Evolutionary conservation across 441 rosid species (phyloP), one percentile per base, ranked within the genome.

Genomic region (Populus tomentosa): DNA sequence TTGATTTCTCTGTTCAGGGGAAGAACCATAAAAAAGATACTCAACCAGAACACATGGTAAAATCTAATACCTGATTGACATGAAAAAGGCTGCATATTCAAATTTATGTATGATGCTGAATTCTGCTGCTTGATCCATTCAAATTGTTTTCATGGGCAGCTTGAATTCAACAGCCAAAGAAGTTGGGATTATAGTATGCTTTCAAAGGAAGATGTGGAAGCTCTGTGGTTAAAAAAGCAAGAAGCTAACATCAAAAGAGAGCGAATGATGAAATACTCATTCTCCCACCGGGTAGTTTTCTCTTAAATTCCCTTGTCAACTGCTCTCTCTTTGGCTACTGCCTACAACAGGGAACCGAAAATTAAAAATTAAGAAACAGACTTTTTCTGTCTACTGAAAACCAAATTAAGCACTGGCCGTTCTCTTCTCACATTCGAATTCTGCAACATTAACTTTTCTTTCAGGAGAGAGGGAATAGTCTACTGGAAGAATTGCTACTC

Each of bases 221-320:
- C 87, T 35, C 80, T 80, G 66, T 89, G 87, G 90, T 84, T 83
- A 53, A 90, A 81, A 78, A 90, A 81, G 83, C 91, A 86, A 77
- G 92, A 90, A 32, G 97, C 94, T 73, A 73, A 66, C 30, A 62
- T 85, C 73, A 90, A 82, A 83, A 85, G 99, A 85, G 94, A 91
- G 21, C 82, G 97, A 46, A 92, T 93, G 93, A 82, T 88, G 84
- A 90, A 83, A 78, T 95, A 92, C 86, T 93, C 98, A 0, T 92
- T 87, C 63, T 92, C 98, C 5, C 88, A 92, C 69, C 84, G 90
- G 87, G 99, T 95, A 90, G 74, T 62, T 59, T 56, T 63, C 2
- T 20, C 66, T 53, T 72, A 9, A n/a, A 13, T 2, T 3, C 74
- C 28, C 4, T 62, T 40, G 68, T 24, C 75, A 28, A 3, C 40